Conservation (phyloP, 1,284 basidiomycete species). For the Cystobasidiaceae sp. region DNA sequence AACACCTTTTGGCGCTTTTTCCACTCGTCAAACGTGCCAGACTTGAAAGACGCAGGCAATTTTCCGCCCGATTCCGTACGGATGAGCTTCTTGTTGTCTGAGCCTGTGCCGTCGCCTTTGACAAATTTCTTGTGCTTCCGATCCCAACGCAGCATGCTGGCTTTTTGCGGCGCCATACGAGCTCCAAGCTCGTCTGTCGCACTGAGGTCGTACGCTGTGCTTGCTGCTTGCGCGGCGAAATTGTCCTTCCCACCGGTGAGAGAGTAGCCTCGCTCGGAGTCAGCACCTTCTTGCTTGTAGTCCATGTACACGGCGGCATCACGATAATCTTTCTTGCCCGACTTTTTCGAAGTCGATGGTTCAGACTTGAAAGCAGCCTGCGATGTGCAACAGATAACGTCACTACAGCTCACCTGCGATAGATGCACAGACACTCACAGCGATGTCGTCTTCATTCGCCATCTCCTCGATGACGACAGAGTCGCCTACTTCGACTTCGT, state of each 20-base stretch:
- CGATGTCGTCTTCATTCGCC: constrained; percentile 50
- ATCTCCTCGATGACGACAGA: constrained; percentile 38
- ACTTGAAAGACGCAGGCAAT: constrained; percentile 88
- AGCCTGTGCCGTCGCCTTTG: constrained; percentile 72
- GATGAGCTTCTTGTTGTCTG: constrained; percentile 92
- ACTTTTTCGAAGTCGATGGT: constrained; percentile 51
- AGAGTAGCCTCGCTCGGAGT: constrained; percentile 86
- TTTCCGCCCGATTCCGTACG: constrained; percentile 86
- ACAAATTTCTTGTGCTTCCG: constrained; percentile 95
- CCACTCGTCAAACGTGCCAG: constrained; percentile 94
- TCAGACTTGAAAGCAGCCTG: constrained; percentile 67
- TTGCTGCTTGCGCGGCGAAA: constrained; percentile 77
- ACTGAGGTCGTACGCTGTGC: constrained; percentile 74
- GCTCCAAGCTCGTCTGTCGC: constrained; percentile 64
- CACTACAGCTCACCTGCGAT: not conserved
- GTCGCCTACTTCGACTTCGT: constrained; percentile 34
- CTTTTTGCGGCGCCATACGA: constrained; percentile 60
- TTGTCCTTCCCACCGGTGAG: constrained; percentile 64
- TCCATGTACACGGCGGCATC: constrained; percentile 89
- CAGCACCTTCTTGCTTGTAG: constrained; percentile 77
- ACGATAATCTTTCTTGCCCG: constrained; percentile 54
- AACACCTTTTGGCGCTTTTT: constrained; percentile 65
- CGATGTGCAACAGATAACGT: constrained; percentile 12
- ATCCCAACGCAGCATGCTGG: constrained; percentile 74
- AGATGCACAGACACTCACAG: constrained; percentile 51